Evolutionary conservation across 345 rosid species (phyloP).

Genomic region (Salix viminalis): DNA sequence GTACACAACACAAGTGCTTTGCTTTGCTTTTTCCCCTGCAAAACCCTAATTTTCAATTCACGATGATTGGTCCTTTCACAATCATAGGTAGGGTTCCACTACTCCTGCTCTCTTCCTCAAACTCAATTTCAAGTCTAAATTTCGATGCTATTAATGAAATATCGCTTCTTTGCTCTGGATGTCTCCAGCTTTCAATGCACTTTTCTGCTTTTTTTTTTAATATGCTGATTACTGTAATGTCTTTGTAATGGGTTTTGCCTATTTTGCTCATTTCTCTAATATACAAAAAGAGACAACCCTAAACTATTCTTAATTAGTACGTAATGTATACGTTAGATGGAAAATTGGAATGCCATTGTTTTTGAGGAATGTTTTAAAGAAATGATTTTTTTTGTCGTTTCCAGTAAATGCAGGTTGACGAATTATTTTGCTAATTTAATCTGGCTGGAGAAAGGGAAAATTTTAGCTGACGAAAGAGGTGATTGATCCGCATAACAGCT

Average conservation of each 20-base stretch:
- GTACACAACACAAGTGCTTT: not conserved
- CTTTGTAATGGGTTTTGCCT: too few relatives aligned
- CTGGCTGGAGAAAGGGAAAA: not conserved
- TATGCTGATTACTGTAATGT: too few relatives aligned
- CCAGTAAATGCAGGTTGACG: constrained; percentile 26
- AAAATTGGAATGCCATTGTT: too few relatives aligned
- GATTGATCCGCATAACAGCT: not conserved
- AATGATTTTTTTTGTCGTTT: too few relatives aligned
- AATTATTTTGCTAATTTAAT: constrained; percentile 7
- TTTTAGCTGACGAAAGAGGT: not conserved
- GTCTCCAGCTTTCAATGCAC: not conserved
- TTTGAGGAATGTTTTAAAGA: too few relatives aligned
- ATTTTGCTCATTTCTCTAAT: too few relatives aligned
- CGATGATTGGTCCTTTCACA: not conserved
- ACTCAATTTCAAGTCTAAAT: not conserved
- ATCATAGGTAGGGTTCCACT: constrained; percentile 8
- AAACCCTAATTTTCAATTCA: not conserved
- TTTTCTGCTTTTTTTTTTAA: not conserved
- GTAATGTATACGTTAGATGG: too few relatives aligned
- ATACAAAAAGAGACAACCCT: too few relatives aligned
- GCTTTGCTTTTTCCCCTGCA: not conserved
- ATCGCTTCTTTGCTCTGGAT: not conserved
- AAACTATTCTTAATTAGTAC: too few relatives aligned
- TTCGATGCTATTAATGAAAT: not conserved
- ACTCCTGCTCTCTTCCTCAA: not conserved